phyloP scores from a whole-genome alignment of 768 basidiomycete species.

The Astraeus odoratus region DNA sequence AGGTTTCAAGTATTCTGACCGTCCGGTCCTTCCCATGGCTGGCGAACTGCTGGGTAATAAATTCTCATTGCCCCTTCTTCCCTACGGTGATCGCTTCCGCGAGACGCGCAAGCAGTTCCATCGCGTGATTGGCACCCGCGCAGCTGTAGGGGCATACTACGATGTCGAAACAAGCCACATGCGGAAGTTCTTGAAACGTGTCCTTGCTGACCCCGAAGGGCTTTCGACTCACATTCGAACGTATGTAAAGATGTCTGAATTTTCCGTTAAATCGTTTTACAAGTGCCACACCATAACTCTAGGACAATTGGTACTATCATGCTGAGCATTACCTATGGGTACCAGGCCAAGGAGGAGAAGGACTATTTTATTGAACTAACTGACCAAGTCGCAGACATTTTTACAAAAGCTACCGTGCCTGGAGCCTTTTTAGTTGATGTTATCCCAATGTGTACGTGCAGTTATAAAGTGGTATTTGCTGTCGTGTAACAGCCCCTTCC shows the following conservation, averaged over 20 bases:
- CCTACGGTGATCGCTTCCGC: background rate
- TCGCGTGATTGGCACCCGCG: background rate
- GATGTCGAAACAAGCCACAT: slow-evolving; percentile 41
- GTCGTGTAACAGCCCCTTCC: background rate
- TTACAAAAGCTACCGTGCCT: slow-evolving; percentile 20
- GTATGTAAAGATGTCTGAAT: slow-evolving; percentile 19
- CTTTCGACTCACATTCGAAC: slow-evolving; percentile 39
- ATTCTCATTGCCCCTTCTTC: background rate
- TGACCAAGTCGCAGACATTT: slow-evolving; percentile 14
- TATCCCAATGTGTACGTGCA: slow-evolving; percentile 4
- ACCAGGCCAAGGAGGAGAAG: slow-evolving; percentile 22
- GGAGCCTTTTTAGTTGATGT: slow-evolving; percentile 26
- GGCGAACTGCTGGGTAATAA: slow-evolving; percentile 1
- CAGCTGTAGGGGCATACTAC: slow-evolving; percentile 25
- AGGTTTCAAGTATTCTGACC: slow-evolving; percentile 43
- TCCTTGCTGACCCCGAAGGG: slow-evolving; percentile 42
- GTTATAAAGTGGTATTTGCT: background rate
- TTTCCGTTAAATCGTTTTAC: background rate
- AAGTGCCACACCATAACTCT: background rate
- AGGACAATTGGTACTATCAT: slow-evolving; percentile 31
- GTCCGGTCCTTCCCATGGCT: slow-evolving; percentile 31
- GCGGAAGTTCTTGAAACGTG: slow-evolving; percentile 39
- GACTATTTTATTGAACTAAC: slow-evolving; percentile 26
- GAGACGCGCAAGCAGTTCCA: slow-evolving; percentile 1
- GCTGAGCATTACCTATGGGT: slow-evolving; percentile 26